A percentile compares a stretch with the other conserved stretches of the same genome.
phyloP scores from a whole-genome alignment of 306 rosid species.

The Cucurbita argyrosperma region DNA sequence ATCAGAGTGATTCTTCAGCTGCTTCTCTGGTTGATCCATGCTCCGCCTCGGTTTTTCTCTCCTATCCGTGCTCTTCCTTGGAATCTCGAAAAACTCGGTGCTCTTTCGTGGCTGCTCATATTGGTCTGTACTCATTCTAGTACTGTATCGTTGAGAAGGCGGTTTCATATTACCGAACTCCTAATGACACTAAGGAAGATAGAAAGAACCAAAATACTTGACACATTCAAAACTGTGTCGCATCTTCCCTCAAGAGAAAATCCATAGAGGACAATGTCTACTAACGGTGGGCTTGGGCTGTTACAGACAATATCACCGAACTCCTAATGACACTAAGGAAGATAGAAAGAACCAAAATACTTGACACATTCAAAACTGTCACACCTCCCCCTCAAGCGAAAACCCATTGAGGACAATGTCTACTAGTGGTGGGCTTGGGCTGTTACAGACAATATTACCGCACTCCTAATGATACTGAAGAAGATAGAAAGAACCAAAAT shows the following conservation, averaged over 20 bases:
- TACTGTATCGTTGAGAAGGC: conserved; percentile 36
- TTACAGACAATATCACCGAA: background rate
- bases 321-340: background rate
- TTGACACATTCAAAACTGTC: background rate
- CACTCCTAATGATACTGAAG: background rate
- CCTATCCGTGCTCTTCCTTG: conserved; percentile 47
- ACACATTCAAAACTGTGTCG: background rate
- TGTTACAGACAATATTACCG: background rate
- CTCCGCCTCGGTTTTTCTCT: conserved; percentile 62
- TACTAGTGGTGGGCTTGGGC: too few species aligned
- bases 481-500: background rate
- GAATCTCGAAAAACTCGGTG: conserved; percentile 37
- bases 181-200: background rate
- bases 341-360: background rate
- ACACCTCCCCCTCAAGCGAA: too few species aligned
- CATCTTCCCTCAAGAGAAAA: too few species aligned
- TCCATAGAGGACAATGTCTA: too few species aligned
- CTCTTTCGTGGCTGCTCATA: conserved; percentile 51
- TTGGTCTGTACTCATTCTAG: conserved; percentile 41
- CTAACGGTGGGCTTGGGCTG: too few species aligned
- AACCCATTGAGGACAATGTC: too few species aligned
- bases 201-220: background rate
- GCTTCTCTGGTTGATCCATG: conserved; percentile 41
- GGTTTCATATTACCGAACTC: conserved; percentile 14
- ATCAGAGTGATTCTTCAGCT: conserved; percentile 27